These are phyloP conservation scores for Botrytis deweyae DNA, from an alignment of 2,329 filamentous ascomycete genomes.

Conservation along the genomic window DNA sequence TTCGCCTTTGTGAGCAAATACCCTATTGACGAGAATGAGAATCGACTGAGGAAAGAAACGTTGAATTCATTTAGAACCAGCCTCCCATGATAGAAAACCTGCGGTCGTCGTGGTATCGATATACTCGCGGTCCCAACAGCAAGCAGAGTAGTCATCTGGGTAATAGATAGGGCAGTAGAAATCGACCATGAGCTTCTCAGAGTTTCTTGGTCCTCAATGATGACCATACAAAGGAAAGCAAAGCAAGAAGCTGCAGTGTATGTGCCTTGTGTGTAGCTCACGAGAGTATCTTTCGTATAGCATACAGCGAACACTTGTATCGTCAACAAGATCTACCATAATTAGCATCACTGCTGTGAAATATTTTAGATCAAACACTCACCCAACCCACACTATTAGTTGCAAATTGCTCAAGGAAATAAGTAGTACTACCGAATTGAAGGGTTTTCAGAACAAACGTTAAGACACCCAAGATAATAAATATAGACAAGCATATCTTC, in stretches of 20 bases:
- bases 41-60: constrained; percentile 56
- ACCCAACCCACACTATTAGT: constrained; percentile 15
- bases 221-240: constrained; percentile 9
- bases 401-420: constrained; percentile 1
- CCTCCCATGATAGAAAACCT: constrained; percentile 58
- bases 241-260: constrained; percentile 15
- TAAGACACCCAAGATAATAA: constrained; percentile 42
- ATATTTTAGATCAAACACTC: neutral
- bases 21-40: constrained; percentile 63
- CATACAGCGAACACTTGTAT: constrained; percentile 22
- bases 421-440: constrained; percentile 36
- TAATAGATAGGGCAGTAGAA: constrained; percentile 19
- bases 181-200: constrained; percentile 37
- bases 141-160: constrained; percentile 47
- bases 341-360: neutral
- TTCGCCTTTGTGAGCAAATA: constrained; percentile 54
- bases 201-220: constrained; percentile 1
- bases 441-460: constrained; percentile 53
- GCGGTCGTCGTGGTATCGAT: constrained; percentile 65
- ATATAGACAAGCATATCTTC: constrained; percentile 19
- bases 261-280: constrained; percentile 20
- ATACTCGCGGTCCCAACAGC: constrained; percentile 50
- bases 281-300: constrained; percentile 21
- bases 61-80: constrained; percentile 62
- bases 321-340: constrained; percentile 9